Conservation (phyloP, 352 stramenopile genomes). For the Globisporangium emineosum region DNA sequence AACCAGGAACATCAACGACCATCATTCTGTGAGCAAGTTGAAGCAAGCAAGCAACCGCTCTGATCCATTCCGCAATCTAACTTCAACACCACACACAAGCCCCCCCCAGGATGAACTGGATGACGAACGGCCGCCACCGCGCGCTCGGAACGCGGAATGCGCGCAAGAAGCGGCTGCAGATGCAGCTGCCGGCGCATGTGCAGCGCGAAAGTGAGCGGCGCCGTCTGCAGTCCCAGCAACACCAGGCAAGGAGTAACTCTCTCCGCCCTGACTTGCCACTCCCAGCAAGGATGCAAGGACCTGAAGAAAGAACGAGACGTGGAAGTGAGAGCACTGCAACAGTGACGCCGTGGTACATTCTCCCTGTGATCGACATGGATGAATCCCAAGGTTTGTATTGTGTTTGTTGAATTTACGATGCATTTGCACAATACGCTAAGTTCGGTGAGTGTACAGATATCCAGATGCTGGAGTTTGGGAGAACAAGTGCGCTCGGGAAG, state of each 20-base stretch:
- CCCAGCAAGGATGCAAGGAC: background rate
- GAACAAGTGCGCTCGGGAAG: constrained; percentile 17
- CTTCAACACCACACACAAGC: background rate
- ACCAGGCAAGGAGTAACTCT: background rate
- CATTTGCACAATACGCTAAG: background rate
- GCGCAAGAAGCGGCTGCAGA: constrained; percentile 40
- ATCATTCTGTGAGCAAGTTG: background rate
- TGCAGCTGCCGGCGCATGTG: constrained; percentile 50
- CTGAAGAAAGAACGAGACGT: background rate
- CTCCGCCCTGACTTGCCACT: constrained; percentile 19
- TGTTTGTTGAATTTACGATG: background rate
- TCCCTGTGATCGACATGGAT: constrained; percentile 34
- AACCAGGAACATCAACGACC: background rate
- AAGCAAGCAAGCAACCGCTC: background rate
- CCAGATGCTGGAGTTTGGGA: constrained; percentile 44
- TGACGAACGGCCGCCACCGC: constrained; percentile 57
- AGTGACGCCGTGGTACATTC: constrained; percentile 58
- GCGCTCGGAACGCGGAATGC: constrained; percentile 38
- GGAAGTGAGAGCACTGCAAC: constrained; percentile 14
- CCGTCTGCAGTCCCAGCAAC: constrained; percentile 9
- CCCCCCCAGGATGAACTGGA: constrained; percentile 53
- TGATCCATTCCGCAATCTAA: background rate
- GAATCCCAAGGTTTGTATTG: constrained; percentile 43
- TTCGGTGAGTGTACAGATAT: constrained; percentile 31
- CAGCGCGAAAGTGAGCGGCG: constrained; percentile 26